Evolutionary conservation across 73 alveolate genomes (phyloP).

Genomic region (Loxodes magnus): DNA sequence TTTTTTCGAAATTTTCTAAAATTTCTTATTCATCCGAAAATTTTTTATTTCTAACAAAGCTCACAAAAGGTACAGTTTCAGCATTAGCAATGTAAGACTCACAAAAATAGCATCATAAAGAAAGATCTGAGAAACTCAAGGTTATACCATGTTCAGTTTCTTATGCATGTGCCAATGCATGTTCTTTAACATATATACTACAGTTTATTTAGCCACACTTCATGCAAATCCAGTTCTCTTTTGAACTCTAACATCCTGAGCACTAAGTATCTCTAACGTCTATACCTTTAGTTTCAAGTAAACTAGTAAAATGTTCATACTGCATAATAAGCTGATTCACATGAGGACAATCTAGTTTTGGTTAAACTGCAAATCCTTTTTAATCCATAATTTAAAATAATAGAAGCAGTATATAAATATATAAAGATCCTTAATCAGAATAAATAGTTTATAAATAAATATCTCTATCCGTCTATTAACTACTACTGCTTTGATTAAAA

Average conservation of each 20-base stretch:
- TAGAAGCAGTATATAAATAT: no score
- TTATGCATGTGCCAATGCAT: conserved; percentile 49
- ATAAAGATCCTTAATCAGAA: no score
- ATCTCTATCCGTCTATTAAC: no score
- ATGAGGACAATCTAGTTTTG: no score
- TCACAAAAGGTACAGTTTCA: not conserved
- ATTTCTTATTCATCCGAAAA: not conserved
- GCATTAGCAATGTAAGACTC: conserved; percentile 11
- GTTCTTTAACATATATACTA: conserved; percentile 54
- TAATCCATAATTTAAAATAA: no score
- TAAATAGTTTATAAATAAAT: no score
- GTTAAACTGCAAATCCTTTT: no score
- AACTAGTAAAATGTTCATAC: no score
- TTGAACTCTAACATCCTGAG: conserved; percentile 16
- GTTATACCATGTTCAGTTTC: conserved; percentile 36
- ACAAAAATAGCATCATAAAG: conserved; percentile 66
- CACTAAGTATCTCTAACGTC: no score
- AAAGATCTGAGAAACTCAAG: conserved; percentile 54
- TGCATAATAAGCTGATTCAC: no score
- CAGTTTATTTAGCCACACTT: conserved; percentile 43
- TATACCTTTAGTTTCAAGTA: no score
- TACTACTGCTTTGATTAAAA: no score
- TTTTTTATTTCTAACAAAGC: not conserved
- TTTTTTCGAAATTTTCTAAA: not conserved
- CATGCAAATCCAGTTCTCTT: conserved; percentile 67